phyloP scores from a whole-genome alignment of 2,329 filamentous ascomycete genomes.

The Colletotrichum sublineola region DNA sequence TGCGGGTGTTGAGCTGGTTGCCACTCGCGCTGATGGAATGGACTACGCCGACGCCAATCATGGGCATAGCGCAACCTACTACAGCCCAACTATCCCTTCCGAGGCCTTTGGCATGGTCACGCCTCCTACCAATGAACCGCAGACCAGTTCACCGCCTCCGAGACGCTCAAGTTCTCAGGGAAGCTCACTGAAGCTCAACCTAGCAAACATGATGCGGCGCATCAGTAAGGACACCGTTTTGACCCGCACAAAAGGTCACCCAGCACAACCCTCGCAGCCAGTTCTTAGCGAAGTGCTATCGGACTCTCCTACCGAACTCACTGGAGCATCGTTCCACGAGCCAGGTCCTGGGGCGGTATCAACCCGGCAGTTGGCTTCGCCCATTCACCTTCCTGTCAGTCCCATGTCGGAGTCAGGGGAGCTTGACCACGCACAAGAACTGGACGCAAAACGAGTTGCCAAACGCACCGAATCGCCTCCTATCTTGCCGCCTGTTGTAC shows the following conservation, averaged over 20 bases:
- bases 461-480: slow-evolving; percentile 31
- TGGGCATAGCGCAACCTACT: slow-evolving; percentile 55
- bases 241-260: slow-evolving; percentile 19
- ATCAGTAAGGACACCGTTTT: slow-evolving; percentile 41
- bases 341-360: not conserved
- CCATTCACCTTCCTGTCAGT: slow-evolving; percentile 28
- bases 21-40: slow-evolving; percentile 42
- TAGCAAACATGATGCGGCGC: slow-evolving; percentile 54
- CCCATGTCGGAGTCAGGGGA: slow-evolving; percentile 31
- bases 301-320: slow-evolving; percentile 51
- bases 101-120: slow-evolving; percentile 57
- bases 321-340: slow-evolving; percentile 11
- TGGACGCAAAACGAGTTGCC: slow-evolving; percentile 1
- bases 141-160: slow-evolving; percentile 29
- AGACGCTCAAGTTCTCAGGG: slow-evolving; percentile 49
- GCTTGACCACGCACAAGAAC: slow-evolving; percentile 7
- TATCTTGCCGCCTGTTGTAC: slow-evolving; percentile 50
- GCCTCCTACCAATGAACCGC: slow-evolving; percentile 43
- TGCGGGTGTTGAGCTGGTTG: slow-evolving; percentile 36
- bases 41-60: slow-evolving; percentile 41
- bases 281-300: slow-evolving; percentile 38
- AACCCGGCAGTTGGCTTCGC: slow-evolving; percentile 29
- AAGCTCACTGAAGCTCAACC: slow-evolving; percentile 53
- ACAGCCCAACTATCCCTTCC: slow-evolving; percentile 56
- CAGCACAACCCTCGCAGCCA: slow-evolving; percentile 21